Base-by-base conservation (phyloP, 345 rosid genomes). In the Iberis pinnata region DNA sequence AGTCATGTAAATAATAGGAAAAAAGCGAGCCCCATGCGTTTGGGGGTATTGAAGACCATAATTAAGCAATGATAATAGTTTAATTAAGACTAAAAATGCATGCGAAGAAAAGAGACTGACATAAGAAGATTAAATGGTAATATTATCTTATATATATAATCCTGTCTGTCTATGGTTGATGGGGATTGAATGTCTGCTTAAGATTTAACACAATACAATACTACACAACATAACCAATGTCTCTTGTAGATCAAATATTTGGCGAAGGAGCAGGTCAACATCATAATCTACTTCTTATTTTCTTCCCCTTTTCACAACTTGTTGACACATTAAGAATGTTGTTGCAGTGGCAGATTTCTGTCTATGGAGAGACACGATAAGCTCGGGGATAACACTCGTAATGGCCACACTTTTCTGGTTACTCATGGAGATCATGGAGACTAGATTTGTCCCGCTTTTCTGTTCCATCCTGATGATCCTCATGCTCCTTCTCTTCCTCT, bases 291-390 rank as follows among this genome's bases (percentile, higher is more conserved):
- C 22, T 49, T 22, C 12, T 33, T 18, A 32, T 51, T 18, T 32
- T 42, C 8, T 5, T 7, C n/a, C n/a, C n/a, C n/a, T n/a, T 31
- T 56, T 43, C 29, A 43, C 39, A 22, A 22, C 11, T 27, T 15
- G 12, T 16, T 39, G 22, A 47, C 37, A 13, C 18, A 37, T 41
- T 22, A 10, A 17, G 40, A 46, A 54, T 46, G 12, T 12, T 54
- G 35, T 54, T 46, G 68, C 45, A 55, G 56, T 63, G 35, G 68
- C 55, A 4, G 35, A 63, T 55, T 39, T 63, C 3, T 63, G 68
- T 63, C 6, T 26, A 35, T 63, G 68, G 61, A 47, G 29, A 35
- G 35, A 55, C 61, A 47, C 54, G 61, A 55, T 3, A 39, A 47
- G 4, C 25, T 55, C 68, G 8, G 61, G 56, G 36, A 47, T 39